A percentile compares a stretch with the other conserved stretches of the same genome.
Conservation (phyloP, 1,284 basidiomycete species). For the Sporisorium sorghi region DNA sequence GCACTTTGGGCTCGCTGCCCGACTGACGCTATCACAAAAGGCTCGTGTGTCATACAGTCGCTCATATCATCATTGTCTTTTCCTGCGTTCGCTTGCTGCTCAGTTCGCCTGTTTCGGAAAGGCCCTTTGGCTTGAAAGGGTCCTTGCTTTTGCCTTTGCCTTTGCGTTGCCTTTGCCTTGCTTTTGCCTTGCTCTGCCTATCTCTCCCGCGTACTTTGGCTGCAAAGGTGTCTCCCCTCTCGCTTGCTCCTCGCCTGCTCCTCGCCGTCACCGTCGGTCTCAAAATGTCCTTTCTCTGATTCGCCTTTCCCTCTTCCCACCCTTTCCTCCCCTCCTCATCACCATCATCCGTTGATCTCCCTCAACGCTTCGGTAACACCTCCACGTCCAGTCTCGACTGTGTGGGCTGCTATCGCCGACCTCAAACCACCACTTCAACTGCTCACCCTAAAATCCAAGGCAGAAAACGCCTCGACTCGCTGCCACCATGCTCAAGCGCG, state of each 20-base stretch:
- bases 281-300: not conserved
- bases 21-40: too few relatives aligned
- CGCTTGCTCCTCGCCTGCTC: too few relatives aligned
- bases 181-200: too few relatives aligned
- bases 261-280: not conserved
- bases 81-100: not conserved
- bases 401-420: conserved; percentile 36
- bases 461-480: not conserved
- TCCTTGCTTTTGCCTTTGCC: not conserved
- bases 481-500: conserved; percentile 41
- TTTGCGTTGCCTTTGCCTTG: too few relatives aligned
- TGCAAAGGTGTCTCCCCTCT: too few relatives aligned
- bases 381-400: conserved; percentile 56
- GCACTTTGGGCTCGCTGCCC: too few relatives aligned
- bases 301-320: not conserved
- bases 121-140: not conserved
- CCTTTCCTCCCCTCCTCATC: not conserved
- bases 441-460: not conserved
- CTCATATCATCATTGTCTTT: not conserved
- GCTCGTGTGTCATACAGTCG: not conserved
- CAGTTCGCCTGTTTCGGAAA: too few relatives aligned
- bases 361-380: conserved; percentile 18
- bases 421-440: not conserved
- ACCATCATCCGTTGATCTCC: not conserved
- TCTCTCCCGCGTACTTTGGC: not conserved